Percentiles rank a stretch among this genome's conserved stretches.
Evolutionary conservation across 352 stramenopile genomes (phyloP).

Genomic region (Phytophthora idaei): DNA sequence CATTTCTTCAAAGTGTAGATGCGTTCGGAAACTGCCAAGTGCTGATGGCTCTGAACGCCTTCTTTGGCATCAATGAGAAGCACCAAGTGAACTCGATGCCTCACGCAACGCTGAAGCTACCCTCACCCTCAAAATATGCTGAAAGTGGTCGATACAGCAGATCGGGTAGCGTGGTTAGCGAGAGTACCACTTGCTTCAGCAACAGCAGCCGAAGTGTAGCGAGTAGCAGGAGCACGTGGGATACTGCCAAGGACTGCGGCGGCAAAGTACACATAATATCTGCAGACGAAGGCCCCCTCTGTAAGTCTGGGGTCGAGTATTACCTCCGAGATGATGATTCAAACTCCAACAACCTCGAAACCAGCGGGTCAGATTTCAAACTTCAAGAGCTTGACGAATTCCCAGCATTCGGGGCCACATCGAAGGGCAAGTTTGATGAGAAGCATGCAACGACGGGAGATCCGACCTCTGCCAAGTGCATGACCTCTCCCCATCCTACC

Average conservation of each 20-base stretch:
- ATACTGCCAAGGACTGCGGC: not conserved
- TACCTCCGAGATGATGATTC: constrained; percentile 24
- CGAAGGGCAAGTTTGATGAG: not conserved
- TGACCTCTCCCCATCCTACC: not conserved
- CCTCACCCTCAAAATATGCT: constrained; percentile 3
- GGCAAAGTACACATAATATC: not conserved
- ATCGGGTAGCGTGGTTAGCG: constrained; percentile 21
- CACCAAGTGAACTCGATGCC: constrained; percentile 22
- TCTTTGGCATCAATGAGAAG: constrained; percentile 52
- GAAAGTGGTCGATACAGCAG: constrained; percentile 10
- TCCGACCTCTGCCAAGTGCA: constrained; percentile 2
- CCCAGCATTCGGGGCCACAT: not conserved
- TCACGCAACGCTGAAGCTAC: constrained; percentile 15
- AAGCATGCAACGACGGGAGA: not conserved
- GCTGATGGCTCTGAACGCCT: constrained; percentile 43
- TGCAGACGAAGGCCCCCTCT: constrained; percentile 4
- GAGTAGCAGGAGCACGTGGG: constrained; percentile 9
- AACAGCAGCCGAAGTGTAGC: constrained; percentile 19
- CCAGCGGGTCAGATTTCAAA: constrained; percentile 10
- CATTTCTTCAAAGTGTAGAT: constrained; percentile 54
- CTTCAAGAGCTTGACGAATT: constrained; percentile 11
- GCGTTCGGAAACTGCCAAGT: constrained; percentile 48
- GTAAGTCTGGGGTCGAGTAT: constrained; percentile 17
- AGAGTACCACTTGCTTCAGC: constrained; percentile 27
- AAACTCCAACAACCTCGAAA: constrained; percentile 2